Evolutionary conservation across 148 eudicot species (phyloP).

Genomic region (Diospyros kaki): DNA sequence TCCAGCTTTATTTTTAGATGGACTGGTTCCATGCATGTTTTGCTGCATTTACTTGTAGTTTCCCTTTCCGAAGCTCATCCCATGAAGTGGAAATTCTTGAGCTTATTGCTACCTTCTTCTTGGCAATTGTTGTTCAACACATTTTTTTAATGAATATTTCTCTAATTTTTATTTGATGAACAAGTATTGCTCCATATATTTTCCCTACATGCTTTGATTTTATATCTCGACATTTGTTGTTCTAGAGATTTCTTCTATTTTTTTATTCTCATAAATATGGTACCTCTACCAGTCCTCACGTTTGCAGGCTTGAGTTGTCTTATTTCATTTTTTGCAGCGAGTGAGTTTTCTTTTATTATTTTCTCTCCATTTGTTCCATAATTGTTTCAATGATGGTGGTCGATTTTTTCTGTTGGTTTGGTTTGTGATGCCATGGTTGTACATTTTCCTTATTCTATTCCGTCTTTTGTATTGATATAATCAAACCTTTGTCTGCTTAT

Average conservation of each 20-base stretch:
- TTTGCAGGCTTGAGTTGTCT: neutral
- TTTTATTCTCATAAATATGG: neutral
- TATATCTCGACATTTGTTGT: too few relatives aligned
- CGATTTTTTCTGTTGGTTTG: neutral
- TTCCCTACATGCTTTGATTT: too few relatives aligned
- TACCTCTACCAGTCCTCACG: neutral
- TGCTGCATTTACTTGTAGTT: neutral
- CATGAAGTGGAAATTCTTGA: neutral
- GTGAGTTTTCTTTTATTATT: slow-evolving; percentile 2
- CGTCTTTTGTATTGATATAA: slow-evolving; percentile 5
- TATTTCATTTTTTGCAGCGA: neutral
- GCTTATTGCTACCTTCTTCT: neutral
- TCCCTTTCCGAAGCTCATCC: slow-evolving; percentile 1
- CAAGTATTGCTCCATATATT: too few relatives aligned
- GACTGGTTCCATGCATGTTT: neutral
- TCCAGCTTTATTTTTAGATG: neutral
- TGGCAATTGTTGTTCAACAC: neutral
- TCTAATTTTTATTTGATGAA: too few relatives aligned
- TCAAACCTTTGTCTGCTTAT: neutral
- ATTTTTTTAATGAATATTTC: neutral
- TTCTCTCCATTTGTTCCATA: neutral
- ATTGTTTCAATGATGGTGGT: neutral
- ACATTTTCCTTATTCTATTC: neutral
- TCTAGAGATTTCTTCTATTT: too few relatives aligned
- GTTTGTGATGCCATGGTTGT: neutral